Percentiles rank a stretch among this genome's conserved stretches.
Conservation (phyloP, 176 grass and related monocot genomes). For the Carex scoparia region DNA sequence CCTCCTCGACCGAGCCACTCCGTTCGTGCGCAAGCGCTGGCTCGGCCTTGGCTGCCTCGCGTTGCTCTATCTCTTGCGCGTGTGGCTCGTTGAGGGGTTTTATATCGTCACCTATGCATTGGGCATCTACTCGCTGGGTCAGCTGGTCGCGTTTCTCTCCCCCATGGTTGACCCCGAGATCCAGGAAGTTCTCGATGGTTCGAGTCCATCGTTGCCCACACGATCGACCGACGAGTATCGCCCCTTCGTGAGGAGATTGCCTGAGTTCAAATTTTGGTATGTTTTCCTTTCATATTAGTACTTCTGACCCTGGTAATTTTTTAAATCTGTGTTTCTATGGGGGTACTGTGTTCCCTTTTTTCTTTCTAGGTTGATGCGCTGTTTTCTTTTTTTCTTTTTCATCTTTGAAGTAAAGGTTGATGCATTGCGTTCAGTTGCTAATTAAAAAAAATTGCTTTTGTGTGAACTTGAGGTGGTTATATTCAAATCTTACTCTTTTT, state of each 20-base stretch:
- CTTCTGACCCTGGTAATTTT: not conserved
- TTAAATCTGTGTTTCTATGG: not conserved
- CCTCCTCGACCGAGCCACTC: slow-evolving; percentile 63
- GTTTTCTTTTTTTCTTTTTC: not conserved
- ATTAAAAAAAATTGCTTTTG: not conserved
- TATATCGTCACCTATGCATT: slow-evolving; percentile 80
- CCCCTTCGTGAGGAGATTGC: slow-evolving; percentile 74
- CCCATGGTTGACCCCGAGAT: slow-evolving; percentile 76
- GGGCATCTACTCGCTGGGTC: slow-evolving; percentile 68
- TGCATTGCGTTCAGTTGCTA: not conserved
- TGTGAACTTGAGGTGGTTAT: not conserved
- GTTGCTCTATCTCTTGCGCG: slow-evolving; percentile 49
- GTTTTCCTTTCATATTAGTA: not conserved
- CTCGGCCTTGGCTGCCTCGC: slow-evolving; percentile 34
- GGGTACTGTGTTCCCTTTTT: not conserved
- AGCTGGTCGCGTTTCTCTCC: slow-evolving; percentile 74
- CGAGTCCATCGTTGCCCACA: slow-evolving; percentile 47
- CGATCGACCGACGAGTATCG: slow-evolving; percentile 65
- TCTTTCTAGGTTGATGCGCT: too few species aligned
- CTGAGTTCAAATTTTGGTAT: slow-evolving; percentile 91
- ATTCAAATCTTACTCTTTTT: not conserved
- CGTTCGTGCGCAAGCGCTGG: slow-evolving; percentile 60
- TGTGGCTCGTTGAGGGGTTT: slow-evolving; percentile 59
- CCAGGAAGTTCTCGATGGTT: slow-evolving; percentile 30
- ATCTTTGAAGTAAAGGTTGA: not conserved